Conservation (phyloP, 371 early-diverging fungal species). For the Circinella minor region DNA sequence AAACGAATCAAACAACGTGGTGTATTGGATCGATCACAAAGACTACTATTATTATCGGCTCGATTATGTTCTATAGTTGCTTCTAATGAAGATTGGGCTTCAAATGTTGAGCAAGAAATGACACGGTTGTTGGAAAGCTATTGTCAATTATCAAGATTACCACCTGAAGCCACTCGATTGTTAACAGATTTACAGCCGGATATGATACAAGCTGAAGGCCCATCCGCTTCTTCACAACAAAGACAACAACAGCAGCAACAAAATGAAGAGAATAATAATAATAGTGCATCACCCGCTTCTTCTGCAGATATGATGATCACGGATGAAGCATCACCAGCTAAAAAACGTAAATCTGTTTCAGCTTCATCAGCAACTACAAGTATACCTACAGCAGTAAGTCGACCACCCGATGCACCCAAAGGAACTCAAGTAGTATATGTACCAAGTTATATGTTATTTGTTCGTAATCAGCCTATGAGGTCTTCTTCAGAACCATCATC, state of each 20-base stretch:
- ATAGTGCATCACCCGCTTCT: constrained; percentile 13
- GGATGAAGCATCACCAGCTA: constrained; percentile 29
- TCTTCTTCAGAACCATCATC: constrained; percentile 33
- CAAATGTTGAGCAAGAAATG: constrained; percentile 40
- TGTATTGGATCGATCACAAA: constrained; percentile 50
- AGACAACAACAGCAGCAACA: constrained; percentile 10
- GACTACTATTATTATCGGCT: constrained; percentile 41
- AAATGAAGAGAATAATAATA: constrained; percentile 4
- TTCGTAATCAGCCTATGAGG: constrained; percentile 29
- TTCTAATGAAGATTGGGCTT: constrained; percentile 48
- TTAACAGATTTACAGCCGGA: constrained; percentile 24
- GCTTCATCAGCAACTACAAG: constrained; percentile 1
- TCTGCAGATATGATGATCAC: constrained; percentile 14
- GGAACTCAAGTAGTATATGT: constrained; percentile 45
- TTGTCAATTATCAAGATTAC: constrained; percentile 25
- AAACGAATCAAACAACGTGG: constrained; percentile 52
- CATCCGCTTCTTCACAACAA: background rate
- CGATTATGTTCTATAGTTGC: constrained; percentile 46
- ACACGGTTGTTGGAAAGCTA: constrained; percentile 36
- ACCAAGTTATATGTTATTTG: constrained; percentile 40
- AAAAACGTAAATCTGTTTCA: constrained; percentile 34
- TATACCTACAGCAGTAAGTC: background rate
- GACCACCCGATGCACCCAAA: constrained; percentile 29
- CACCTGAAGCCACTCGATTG: constrained; percentile 18
- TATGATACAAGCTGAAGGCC: constrained; percentile 22